phyloP scores from a whole-genome alignment of 371 early-diverging fungal species.

The Rhizomucor pusillus region DNA sequence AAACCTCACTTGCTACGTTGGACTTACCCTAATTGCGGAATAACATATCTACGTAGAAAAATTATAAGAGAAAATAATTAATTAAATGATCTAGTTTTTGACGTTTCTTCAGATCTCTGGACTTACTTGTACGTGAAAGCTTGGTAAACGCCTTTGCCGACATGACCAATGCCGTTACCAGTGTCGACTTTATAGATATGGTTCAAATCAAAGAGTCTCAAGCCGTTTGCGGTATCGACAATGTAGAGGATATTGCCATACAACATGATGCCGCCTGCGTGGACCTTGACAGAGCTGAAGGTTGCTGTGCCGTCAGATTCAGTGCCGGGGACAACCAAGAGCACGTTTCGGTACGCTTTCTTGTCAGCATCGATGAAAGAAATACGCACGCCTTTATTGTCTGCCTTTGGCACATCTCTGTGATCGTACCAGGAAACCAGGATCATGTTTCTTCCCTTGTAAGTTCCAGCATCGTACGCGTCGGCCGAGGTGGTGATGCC shows the following conservation, averaged over 20 bases:
- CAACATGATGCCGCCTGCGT: slow-evolving; percentile 12
- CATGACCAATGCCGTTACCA: slow-evolving; percentile 10
- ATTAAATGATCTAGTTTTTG: too few relatives aligned
- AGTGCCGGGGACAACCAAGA: slow-evolving; percentile 3
- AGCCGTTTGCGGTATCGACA: slow-evolving; percentile 7
- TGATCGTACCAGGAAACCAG: slow-evolving; percentile 8
- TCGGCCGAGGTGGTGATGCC: slow-evolving; percentile 11
- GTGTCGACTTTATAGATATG: slow-evolving; percentile 7
- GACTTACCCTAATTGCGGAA: slow-evolving; percentile 7
- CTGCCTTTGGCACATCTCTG: not conserved
- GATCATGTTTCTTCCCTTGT: slow-evolving; percentile 1
- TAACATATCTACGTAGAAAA: slow-evolving; percentile 2
- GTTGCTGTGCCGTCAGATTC: not conserved
- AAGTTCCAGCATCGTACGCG: slow-evolving; percentile 6
- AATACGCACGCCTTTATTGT: slow-evolving; percentile 10
- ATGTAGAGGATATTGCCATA: slow-evolving; percentile 9
- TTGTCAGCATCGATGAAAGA: slow-evolving; percentile 6
- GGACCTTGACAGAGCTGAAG: slow-evolving; percentile 8
- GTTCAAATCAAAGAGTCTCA: slow-evolving; percentile 9
- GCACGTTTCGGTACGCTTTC: slow-evolving; percentile 3
- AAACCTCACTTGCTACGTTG: not conserved
- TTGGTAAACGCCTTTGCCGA: slow-evolving; percentile 6
- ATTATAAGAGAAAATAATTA: too few relatives aligned
- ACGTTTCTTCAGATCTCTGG: too few relatives aligned
- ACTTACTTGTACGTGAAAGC: slow-evolving; percentile 7